These are phyloP conservation scores for Keithomyces neogunnii DNA, from an alignment of 2,329 filamentous ascomycete species.

Conservation along the genomic window DNA sequence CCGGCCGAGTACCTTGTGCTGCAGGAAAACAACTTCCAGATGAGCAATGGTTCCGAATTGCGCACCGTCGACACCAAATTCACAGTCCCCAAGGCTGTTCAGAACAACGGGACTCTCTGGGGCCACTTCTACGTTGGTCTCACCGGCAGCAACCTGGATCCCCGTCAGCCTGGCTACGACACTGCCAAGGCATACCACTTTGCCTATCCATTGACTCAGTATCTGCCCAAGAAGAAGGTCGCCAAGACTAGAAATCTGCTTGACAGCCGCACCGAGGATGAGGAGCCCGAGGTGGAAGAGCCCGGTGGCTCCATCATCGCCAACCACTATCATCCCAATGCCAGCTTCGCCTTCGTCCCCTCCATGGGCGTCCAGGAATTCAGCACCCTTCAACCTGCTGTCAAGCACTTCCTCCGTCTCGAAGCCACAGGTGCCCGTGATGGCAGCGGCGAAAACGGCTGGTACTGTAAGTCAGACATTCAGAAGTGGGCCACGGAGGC, in stretches of 20 bases:
- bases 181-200: conserved; percentile 73
- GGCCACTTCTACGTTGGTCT: conserved; percentile 88
- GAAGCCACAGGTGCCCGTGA: conserved; percentile 78
- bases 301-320: conserved; percentile 60
- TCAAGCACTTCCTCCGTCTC: conserved; percentile 69
- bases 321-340: conserved; percentile 92
- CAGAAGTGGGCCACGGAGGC: not conserved
- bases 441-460: conserved; percentile 74
- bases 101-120: conserved; percentile 89
- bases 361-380: conserved; percentile 65
- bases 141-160: conserved; percentile 68
- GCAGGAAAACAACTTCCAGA: conserved; percentile 69
- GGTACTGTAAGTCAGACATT: conserved; percentile 57
- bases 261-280: conserved; percentile 36
- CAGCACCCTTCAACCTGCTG: conserved; percentile 59
- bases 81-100: conserved; percentile 66
- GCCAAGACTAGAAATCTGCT: conserved; percentile 83
- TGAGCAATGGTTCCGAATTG: conserved; percentile 72
- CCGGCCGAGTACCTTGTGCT: conserved; percentile 64
- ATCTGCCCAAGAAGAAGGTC: conserved; percentile 83
- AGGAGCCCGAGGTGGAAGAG: conserved; percentile 42
- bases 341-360: conserved; percentile 80
- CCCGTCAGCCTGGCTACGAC: conserved; percentile 63
- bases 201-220: conserved; percentile 76
- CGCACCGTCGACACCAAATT: conserved; percentile 72